Conservation (phyloP, 2,329 filamentous ascomycete species). For the Neofusicoccum umdonicola region DNA sequence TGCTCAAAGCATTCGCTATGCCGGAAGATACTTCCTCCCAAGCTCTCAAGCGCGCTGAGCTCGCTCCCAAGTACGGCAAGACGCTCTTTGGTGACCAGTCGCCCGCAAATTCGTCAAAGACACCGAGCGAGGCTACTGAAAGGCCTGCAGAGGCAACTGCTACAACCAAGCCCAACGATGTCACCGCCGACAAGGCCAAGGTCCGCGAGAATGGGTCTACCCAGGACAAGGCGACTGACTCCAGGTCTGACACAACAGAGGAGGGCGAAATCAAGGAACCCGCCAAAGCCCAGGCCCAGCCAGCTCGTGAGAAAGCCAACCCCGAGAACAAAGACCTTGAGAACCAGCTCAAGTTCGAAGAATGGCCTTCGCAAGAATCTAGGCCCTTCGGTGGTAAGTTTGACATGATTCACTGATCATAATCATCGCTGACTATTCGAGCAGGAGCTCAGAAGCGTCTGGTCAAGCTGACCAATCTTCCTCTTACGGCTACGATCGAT, state of each 20-base stretch:
- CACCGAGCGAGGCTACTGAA: neutral
- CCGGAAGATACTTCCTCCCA: neutral
- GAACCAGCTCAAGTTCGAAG: neutral
- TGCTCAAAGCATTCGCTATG: neutral
- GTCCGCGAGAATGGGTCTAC: neutral
- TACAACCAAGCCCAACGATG: neutral
- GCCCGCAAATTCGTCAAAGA: neutral
- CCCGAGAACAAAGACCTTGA: neutral
- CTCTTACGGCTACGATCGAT: neutral
- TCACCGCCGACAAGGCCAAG: neutral
- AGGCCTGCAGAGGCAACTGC: neutral
- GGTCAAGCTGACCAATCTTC: conserved; percentile 19
- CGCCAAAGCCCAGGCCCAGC: neutral
- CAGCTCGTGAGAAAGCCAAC: neutral
- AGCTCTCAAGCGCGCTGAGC: neutral
- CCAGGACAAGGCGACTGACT: neutral
- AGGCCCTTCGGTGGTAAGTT: conserved; percentile 8
- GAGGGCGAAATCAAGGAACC: neutral
- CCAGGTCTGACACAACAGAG: neutral
- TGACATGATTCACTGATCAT: neutral
- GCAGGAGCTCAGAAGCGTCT: conserved; percentile 15
- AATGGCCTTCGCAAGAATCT: neutral
- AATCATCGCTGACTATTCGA: neutral
- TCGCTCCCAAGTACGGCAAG: neutral
- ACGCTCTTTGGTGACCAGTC: neutral